Evolutionary conservation across 2,329 filamentous ascomycete species (phyloP).

Genomic region (Orbilia blumenaviensis): DNA sequence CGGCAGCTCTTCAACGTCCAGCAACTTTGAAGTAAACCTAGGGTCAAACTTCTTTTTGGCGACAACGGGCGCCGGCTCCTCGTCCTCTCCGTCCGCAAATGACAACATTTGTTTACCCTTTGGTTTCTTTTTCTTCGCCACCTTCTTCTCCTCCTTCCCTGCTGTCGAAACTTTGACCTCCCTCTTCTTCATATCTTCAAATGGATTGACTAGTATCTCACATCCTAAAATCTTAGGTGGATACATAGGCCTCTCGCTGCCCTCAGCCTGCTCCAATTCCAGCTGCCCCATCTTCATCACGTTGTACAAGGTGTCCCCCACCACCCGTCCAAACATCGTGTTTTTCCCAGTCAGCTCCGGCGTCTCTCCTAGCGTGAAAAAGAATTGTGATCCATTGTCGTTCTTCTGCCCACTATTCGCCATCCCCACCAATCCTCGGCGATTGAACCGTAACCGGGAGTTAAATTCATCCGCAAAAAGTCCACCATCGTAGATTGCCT

Average conservation of each 20-base stretch:
- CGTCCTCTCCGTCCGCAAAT: slow-evolving; percentile 72
- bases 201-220: slow-evolving; percentile 83
- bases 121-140: slow-evolving; percentile 68
- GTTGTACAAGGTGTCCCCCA: slow-evolving; percentile 95
- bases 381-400: slow-evolving; percentile 95
- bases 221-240: slow-evolving; percentile 78
- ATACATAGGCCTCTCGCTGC: slow-evolving; percentile 83
- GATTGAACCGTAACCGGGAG: slow-evolving; percentile 88
- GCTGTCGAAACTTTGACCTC: slow-evolving; percentile 68
- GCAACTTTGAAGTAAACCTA: slow-evolving; percentile 40
- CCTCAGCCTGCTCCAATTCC: slow-evolving; percentile 75
- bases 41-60: slow-evolving; percentile 54
- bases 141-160: slow-evolving; percentile 66
- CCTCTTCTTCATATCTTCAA: slow-evolving; percentile 80
- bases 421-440: slow-evolving; percentile 92
- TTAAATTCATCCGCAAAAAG: slow-evolving; percentile 89
- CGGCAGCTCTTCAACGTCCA: slow-evolving; percentile 45
- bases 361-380: slow-evolving; percentile 83
- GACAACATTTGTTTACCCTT: slow-evolving; percentile 79
- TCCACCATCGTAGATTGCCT: slow-evolving; percentile 89
- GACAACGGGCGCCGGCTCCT: slow-evolving; percentile 57
- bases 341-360: slow-evolving; percentile 89
- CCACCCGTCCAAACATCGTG: slow-evolving; percentile 90
- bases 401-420: slow-evolving; percentile 81
- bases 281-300: slow-evolving; percentile 90